Evolutionary conservation across 2,329 filamentous ascomycete genomes (phyloP), one percentile per base, ranked within the genome.

Genomic region (Pezicula rhizophila): DNA sequence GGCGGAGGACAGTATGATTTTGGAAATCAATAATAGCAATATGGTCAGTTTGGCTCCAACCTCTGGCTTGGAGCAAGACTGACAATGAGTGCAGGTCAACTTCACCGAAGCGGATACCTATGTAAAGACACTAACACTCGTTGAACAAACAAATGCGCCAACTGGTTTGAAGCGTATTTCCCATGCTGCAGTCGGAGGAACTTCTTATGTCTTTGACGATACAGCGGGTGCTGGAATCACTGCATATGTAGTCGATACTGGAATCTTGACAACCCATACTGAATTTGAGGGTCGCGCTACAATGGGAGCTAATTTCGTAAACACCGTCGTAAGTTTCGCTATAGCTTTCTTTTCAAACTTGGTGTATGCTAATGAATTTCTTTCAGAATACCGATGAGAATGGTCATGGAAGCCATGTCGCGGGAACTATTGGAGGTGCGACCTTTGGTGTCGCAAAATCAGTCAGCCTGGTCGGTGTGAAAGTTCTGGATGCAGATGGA

Each of bases 31-130:
- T 62, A 64, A 65, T 50, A 68, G 72, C 44, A 61, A 68, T 31
- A 49, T 51, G 40, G 56, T 54, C 11, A 46, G 53, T 50, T 15
- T 8, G 15, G 3, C 4, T 42, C 10, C 3, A 37, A n/a, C 8
- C 2, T 11, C 11, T 6, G 23, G 15, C 15, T 12, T 23, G 3
- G 17, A 23, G 18, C 6, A 35, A 42, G 20, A 33, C 40, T 51
- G 31, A 49, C 42, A n/a, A 28, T 8, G 8, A 47, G 31, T 39
- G 8, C 70, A 76, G 64, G 75, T 80, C 41, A 71, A 68, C 5
- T 79, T 76, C 53, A 65, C 80, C 26, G 77, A 80, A 68, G 73
- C 73, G 52, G 76, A 80, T 56, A 71, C 73, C 44, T 64, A 66
- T 40, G 70, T 83, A 45, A 66, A 69, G 38, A 57, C 71, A 40